These are phyloP conservation scores for Syzygium syzygioides DNA, from an alignment of 441 rosid species.

Conservation along the genomic window DNA sequence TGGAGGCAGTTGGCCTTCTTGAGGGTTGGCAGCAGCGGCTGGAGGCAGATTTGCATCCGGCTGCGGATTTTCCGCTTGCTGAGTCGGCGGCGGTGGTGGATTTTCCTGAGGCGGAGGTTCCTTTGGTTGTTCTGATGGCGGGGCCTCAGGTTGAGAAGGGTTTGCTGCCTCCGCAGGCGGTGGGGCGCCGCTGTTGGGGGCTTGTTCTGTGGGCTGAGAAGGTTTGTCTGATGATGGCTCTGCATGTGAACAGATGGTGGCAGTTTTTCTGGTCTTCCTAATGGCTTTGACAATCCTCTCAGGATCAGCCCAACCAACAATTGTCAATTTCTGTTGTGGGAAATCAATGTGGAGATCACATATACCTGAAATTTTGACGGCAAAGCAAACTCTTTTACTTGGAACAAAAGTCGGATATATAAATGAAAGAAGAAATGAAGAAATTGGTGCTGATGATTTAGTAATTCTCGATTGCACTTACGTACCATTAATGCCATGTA, in stretches of 20 bases:
- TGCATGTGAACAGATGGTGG: conserved; percentile 45
- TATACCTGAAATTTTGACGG: conserved; percentile 35
- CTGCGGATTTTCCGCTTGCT: conserved; percentile 18
- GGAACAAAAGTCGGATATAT: background rate
- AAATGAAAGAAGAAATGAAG: background rate
- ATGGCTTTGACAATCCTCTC: conserved; percentile 59
- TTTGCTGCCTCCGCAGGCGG: conserved; percentile 33
- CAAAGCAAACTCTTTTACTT: background rate
- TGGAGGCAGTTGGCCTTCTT: conserved; percentile 20
- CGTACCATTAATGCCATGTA: conserved; percentile 60
- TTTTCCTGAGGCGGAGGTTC: conserved; percentile 16
- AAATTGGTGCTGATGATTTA: background rate
- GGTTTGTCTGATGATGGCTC: conserved; percentile 34
- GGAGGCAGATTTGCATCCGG: conserved; percentile 19
- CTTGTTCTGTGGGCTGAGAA: conserved; percentile 30
- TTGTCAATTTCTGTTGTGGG: conserved; percentile 57
- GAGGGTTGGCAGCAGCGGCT: background rate
- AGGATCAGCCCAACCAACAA: conserved; percentile 74
- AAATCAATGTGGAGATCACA: conserved; percentile 48
- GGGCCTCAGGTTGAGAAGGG: conserved; percentile 30
- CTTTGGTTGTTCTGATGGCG: conserved; percentile 12
- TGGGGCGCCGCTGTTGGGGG: conserved; percentile 24
- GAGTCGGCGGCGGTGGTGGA: conserved; percentile 26
- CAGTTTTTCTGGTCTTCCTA: conserved; percentile 56
- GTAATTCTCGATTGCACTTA: background rate